Evolutionary conservation across 2,329 filamentous ascomycete species (phyloP).

Genomic region (Alternaria novae-zelandiae): DNA sequence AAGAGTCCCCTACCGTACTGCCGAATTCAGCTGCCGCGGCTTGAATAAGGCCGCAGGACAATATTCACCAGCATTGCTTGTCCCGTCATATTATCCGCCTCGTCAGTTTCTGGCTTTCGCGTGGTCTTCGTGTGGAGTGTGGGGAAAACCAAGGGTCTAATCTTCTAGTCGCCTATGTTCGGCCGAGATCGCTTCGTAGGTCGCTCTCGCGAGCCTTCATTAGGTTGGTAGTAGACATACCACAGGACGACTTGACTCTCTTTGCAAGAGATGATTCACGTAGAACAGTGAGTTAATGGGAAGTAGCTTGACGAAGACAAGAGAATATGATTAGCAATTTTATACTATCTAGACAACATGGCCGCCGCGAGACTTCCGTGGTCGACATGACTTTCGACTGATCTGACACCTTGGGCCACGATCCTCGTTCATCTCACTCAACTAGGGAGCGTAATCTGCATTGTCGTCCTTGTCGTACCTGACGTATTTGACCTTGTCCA

Average conservation of each 20-base stretch:
- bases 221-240: neutral
- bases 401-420: neutral
- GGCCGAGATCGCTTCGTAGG: neutral
- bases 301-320: neutral
- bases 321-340: neutral
- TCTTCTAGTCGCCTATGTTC: neutral
- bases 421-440: too few species aligned
- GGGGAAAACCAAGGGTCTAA: neutral
- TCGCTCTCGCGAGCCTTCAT: neutral
- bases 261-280: neutral
- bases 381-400: neutral
- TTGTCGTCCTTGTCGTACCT: slow-evolving; percentile 35
- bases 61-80: neutral
- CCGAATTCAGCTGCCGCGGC: slow-evolving; percentile 12
- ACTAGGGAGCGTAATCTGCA: slow-evolving; percentile 21
- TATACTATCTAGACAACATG: neutral
- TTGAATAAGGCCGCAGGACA: neutral
- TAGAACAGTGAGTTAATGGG: neutral
- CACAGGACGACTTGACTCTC: neutral
- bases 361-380: neutral
- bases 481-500: slow-evolving; percentile 45
- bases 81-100: neutral
- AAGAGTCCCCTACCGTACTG: neutral
- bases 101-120: neutral
- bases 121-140: neutral